These are phyloP conservation scores for Trichoderma asperelloides DNA, from an alignment of 495 filamentous ascomycete species.

Conservation along the genomic window DNA sequence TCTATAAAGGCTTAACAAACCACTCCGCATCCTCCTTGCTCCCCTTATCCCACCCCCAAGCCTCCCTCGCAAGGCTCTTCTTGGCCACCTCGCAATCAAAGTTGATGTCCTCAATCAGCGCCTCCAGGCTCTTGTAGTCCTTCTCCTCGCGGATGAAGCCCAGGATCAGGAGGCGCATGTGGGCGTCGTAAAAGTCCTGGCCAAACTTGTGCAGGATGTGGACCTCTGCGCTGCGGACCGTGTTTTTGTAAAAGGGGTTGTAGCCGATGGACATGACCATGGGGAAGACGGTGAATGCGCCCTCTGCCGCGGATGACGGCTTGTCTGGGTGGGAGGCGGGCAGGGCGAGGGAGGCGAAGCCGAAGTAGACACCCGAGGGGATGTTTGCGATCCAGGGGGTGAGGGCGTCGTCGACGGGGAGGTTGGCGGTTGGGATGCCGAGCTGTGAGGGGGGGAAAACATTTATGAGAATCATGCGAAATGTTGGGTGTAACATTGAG, in stretches of 20 bases:
- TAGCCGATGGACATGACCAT: conserved; percentile 96
- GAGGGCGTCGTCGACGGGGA: conserved; percentile 63
- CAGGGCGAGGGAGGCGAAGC: conserved; percentile 64
- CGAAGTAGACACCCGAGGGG: conserved; percentile 81
- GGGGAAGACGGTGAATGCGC: conserved; percentile 47
- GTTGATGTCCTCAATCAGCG: conserved; percentile 77
- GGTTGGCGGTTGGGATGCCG: conserved; percentile 95
- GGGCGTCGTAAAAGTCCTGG: conserved; percentile 73
- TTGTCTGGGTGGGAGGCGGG: conserved; percentile 31
- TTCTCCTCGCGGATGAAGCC: conserved; percentile 85
- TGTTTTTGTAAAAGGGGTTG: conserved; percentile 91
- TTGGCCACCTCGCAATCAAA: conserved; percentile 78
- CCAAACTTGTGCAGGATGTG: conserved; percentile 72
- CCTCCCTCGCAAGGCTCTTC: conserved; percentile 58
- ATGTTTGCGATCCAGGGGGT: conserved; percentile 63
- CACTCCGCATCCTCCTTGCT: conserved; percentile 30
- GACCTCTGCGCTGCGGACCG: conserved; percentile 75
- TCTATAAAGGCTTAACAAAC: conserved; percentile 24
- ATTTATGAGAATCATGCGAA: background rate
- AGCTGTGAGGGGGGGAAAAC: conserved; percentile 46
- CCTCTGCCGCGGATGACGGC: background rate
- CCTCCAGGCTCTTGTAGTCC: conserved; percentile 78
- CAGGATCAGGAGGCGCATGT: conserved; percentile 68
- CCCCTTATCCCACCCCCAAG: conserved; percentile 50
- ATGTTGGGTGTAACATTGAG: conserved; percentile 10